Percentiles rank a stretch among this genome's conserved stretches.
Evolutionary conservation across 371 early-diverging fungal genomes (phyloP).

Genomic region (Nematocida sp.): DNA sequence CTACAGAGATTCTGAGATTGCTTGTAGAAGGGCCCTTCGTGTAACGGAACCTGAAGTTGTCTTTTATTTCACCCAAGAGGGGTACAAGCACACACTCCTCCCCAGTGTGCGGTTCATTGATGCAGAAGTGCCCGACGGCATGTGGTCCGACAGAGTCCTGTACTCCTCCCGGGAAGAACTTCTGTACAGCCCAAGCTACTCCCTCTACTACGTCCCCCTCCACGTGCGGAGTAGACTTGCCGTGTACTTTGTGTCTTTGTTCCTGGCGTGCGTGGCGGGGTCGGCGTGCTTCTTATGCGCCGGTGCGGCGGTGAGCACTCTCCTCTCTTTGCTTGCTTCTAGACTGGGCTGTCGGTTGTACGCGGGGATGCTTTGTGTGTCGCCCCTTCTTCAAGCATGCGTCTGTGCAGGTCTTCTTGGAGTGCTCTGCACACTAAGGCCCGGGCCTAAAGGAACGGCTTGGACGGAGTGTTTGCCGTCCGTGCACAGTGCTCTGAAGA

Average conservation of each 20-base stretch:
- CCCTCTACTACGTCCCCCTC: conserved; percentile 6
- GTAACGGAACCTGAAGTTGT: conserved; percentile 13
- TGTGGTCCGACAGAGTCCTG: neutral
- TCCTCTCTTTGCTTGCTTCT: no score
- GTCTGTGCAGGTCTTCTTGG: no score
- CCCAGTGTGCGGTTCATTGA: neutral
- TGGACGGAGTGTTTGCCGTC: no score
- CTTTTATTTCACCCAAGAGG: conserved; percentile 4
- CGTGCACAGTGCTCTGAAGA: no score
- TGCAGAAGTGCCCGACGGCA: neutral
- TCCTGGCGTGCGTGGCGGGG: no score
- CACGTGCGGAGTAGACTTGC: neutral
- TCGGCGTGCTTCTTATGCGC: no score
- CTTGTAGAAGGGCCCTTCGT: neutral
- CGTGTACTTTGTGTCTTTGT: neutral
- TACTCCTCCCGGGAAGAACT: neutral
- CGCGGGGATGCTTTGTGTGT: no score
- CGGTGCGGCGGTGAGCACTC: no score
- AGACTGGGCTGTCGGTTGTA: no score
- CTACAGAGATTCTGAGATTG: conserved; percentile 3
- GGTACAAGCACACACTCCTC: neutral
- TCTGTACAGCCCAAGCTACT: conserved; percentile 14
- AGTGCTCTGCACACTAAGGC: no score
- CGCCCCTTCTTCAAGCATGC: no score
- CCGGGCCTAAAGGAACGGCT: no score